Base-by-base conservation (phyloP, 192 early-diverging fungal genomes). In the Phlyctochytrium planicorne region DNA sequence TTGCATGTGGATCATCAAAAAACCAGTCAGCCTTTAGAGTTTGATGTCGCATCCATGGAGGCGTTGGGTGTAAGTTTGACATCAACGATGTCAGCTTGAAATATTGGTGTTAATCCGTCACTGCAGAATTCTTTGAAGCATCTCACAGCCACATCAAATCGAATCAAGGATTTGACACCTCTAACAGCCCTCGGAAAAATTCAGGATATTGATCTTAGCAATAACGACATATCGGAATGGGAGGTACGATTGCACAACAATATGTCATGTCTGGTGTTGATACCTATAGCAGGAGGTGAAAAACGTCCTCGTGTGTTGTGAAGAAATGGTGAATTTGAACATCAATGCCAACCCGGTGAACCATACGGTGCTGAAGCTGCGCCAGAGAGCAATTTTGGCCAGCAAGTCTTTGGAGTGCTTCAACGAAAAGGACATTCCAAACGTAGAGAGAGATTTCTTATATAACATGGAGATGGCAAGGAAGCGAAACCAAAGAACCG, bases 1-100 rank as follows among this genome's bases (percentile, higher is more conserved):
- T 67, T 85, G n/a, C 80, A 84, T 33, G 40, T 85, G n/a, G 81
- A 85, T 60, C 59, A 76, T 25, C 84, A 85, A 60, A 53, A 52
- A 53, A 57, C 74, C 31, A 29, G 23, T 17, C 57, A 53, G 20
- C 25, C 53, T 23, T 34, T 83, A 31, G 67, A 62, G 25, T 74
- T 83, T 64, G 77, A 82, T 60, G 24, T 27, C 10, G 77, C 60
- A 6, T 74, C 60, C n/a, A 63, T 82, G 65, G 52, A 57, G 3
- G 23, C 65, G 10, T 30, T 83, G 6, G 64, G 65, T 20, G 81
- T 83, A 74, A 37, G 68, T 52, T 70, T 37, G 20, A 47, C 40
- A 20, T 20, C 20, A 47, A 47, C 20, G 40, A 47, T 47, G 6
- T 20, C 40, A 47, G n/a, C n/a, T n/a, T n/a, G n/a, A n/a, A n/a